Evolutionary conservation across 148 eudicot species (phyloP).

Genomic region (Heliamphora exappendiculata): DNA sequence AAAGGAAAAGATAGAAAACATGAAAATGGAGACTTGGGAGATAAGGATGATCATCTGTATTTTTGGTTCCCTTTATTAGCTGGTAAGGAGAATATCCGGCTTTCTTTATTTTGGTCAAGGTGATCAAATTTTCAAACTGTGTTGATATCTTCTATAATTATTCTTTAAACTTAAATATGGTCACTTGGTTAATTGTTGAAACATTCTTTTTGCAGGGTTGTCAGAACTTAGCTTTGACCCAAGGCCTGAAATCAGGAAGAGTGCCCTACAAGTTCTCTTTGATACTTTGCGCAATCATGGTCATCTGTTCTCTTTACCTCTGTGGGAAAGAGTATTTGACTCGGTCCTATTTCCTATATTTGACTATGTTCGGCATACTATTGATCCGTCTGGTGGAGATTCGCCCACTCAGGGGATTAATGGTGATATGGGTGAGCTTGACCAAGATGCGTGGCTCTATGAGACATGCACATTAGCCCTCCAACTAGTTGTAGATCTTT

Average conservation of each 20-base stretch:
- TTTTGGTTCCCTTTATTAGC: constrained; percentile 98
- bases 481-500: constrained; percentile 90
- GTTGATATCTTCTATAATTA: not conserved
- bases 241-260: constrained; percentile 88
- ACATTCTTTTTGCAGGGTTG: constrained; percentile 46
- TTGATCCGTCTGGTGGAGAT: constrained; percentile 66
- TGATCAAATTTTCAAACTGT: not conserved
- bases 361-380: constrained; percentile 89
- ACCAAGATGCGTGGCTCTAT: constrained; percentile 95
- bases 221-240: constrained; percentile 99
- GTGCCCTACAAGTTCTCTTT: constrained; percentile 84
- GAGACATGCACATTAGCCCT: constrained; percentile 97
- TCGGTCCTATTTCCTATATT: constrained; percentile 94
- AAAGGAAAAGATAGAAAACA: constrained; percentile 47
- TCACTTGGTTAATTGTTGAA: not conserved
- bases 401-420: constrained; percentile 39
- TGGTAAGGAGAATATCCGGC: constrained; percentile 43
- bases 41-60: constrained; percentile 82
- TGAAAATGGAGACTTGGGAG: constrained; percentile 55
- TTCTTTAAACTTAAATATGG: not conserved
- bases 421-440: constrained; percentile 54
- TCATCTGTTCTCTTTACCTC: constrained; percentile 77
- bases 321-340: constrained; percentile 96
- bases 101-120: not conserved
- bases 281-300: constrained; percentile 92